Evolutionary conservation across 306 rosid species (phyloP).

Genomic region (Glycyrrhiza uralensis): DNA sequence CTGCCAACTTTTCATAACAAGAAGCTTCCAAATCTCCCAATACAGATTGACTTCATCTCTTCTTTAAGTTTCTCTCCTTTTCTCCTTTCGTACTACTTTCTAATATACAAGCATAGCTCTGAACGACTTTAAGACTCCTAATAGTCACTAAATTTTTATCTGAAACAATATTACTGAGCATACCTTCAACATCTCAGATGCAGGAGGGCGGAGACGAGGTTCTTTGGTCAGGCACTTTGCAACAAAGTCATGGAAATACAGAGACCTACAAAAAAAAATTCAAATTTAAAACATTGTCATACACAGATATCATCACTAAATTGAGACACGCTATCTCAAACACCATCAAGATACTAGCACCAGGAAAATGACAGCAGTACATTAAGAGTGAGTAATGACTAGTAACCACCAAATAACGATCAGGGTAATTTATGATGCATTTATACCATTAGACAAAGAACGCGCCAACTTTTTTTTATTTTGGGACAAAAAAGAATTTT

Average conservation of each 20-base stretch:
- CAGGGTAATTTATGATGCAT: conserved; percentile 14
- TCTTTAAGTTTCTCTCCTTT: neutral
- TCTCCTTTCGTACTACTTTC: neutral
- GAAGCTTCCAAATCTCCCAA: neutral
- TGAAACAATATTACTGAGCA: conserved; percentile 17
- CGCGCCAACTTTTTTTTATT: neutral
- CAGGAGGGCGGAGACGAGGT: conserved; percentile 90
- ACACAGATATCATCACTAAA: neutral
- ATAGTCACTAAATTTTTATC: neutral
- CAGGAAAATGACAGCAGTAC: neutral
- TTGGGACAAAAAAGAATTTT: neutral
- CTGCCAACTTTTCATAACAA: neutral
- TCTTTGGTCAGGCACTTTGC: conserved; percentile 97
- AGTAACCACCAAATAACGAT: neutral
- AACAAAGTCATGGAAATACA: conserved; percentile 93
- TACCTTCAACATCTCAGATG: conserved; percentile 98
- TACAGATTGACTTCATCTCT: neutral
- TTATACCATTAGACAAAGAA: neutral
- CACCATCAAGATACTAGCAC: neutral
- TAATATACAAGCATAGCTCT: neutral
- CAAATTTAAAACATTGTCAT: neutral
- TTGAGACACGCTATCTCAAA: neutral
- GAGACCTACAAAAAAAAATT: conserved; percentile 66
- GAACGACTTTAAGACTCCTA: neutral
- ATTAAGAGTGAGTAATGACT: neutral